Base-by-base conservation (phyloP, 129 eudicot genomes). In the Logfia minima region DNA sequence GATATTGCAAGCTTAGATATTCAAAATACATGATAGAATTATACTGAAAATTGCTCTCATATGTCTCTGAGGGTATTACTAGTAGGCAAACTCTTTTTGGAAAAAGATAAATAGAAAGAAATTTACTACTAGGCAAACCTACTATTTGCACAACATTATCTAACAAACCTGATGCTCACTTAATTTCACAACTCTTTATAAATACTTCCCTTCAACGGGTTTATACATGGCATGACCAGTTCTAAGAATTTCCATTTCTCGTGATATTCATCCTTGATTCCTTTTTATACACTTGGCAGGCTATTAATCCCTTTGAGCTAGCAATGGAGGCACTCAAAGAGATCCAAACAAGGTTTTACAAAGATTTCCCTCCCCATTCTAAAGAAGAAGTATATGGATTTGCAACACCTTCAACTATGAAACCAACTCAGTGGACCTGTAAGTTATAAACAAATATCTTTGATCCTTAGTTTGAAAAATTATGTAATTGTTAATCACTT, bases 371-470 rank as follows among this genome's bases (percentile, higher is more conserved):
- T 68, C 91, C 98, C 28, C 96, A 93, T 86, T 73, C 90, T 66
- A 84, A 88, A 75, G 98, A 93, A 85, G 43, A 86, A 84, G 83
- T 84, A 59, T 93, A 93, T 75, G 95, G 87, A 56, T 93, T 86
- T 80, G 98, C 92, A 55, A 88, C 98, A 37, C 98, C 98, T 66
- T 93, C 98, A 59, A 93, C 98, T 58, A 88, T 93, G 96, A 93
- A 93, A 82, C 98, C 98, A 65, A 93, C 97, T 76, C 98, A 90
- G 66, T 93, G 96, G 95, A 75, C 22, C 68, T 93, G 98, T 93
- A 86, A 87, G 98, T 92, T 34, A 35, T 81, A 9, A 58, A 39
- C 48, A 76, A 76, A 52, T 5, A 43, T 4, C 16, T 45, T 43
- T 28, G 34, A 45, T 6, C 23, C 62, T 29, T 61, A 65, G 22